Evolutionary conservation across 1,284 basidiomycete species (phyloP).

Genomic region (Schizophyllum commune): DNA sequence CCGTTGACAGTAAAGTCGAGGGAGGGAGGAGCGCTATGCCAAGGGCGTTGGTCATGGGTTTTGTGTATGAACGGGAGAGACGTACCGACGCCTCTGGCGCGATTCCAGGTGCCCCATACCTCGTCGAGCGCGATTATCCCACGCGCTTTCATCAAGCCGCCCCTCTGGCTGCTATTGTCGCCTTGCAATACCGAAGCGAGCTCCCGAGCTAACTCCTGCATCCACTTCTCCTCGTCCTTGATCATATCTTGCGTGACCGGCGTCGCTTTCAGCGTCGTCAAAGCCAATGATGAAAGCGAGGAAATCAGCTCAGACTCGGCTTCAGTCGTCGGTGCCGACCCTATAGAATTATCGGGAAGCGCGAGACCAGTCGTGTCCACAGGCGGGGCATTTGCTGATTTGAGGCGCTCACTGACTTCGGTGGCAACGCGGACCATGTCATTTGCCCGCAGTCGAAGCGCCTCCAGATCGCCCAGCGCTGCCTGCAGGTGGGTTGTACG

Average conservation of each 20-base stretch:
- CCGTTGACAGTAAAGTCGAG: conserved; percentile 67
- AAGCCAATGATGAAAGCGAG: conserved; percentile 83
- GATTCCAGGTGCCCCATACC: conserved; percentile 97
- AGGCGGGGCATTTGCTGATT: conserved; percentile 35
- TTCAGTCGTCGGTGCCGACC: conserved; percentile 28
- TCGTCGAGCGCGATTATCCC: conserved; percentile 90
- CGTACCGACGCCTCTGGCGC: conserved; percentile 88
- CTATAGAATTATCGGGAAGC: conserved; percentile 16
- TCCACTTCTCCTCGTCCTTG: conserved; percentile 74
- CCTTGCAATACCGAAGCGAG: conserved; percentile 71
- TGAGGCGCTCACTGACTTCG: conserved; percentile 80
- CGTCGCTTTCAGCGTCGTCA: conserved; percentile 57
- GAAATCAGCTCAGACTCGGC: conserved; percentile 78
- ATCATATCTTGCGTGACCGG: conserved; percentile 92
- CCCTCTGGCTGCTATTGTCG: conserved; percentile 16
- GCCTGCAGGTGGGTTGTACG: conserved; percentile 66
- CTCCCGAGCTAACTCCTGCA: conserved; percentile 79
- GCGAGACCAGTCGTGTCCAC: conserved; percentile 14
- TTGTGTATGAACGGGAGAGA: conserved; percentile 11
- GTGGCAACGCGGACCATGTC: conserved; percentile 91
- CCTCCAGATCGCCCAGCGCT: conserved; percentile 85
- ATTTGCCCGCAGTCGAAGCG: conserved; percentile 85
- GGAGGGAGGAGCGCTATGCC: conserved; percentile 80
- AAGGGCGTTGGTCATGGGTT: background rate
- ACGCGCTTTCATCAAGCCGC: conserved; percentile 58